Evolutionary conservation across 2,329 filamentous ascomycete species (phyloP).

Genomic region (Samsoniella hepiali): DNA sequence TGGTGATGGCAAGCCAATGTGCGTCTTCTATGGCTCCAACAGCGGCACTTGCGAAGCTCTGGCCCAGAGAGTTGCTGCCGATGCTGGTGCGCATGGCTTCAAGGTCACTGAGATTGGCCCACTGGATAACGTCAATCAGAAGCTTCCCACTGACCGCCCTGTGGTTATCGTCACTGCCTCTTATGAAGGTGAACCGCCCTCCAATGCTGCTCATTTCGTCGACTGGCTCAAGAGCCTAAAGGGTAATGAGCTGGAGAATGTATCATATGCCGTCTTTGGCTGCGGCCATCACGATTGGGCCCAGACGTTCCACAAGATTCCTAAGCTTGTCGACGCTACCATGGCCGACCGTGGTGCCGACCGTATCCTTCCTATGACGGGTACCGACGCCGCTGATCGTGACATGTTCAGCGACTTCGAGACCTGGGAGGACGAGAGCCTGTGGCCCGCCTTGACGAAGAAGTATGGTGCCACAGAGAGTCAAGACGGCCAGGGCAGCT

Average conservation of each 20-base stretch:
- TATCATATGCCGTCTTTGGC: constrained; percentile 67
- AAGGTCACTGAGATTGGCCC: constrained; percentile 48
- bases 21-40: constrained; percentile 72
- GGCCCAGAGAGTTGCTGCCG: constrained; percentile 58
- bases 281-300: constrained; percentile 59
- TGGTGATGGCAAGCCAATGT: constrained; percentile 44
- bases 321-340: constrained; percentile 56
- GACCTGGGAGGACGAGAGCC: constrained; percentile 58
- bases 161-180: constrained; percentile 66
- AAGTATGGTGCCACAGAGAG: constrained; percentile 38
- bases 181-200: constrained; percentile 71
- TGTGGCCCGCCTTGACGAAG: constrained; percentile 49
- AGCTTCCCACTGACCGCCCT: constrained; percentile 57
- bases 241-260: constrained; percentile 49
- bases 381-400: constrained; percentile 57
- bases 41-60: constrained; percentile 71
- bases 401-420: constrained; percentile 69
- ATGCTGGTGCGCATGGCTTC: constrained; percentile 60
- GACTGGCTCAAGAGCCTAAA: constrained; percentile 59
- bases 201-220: constrained; percentile 68
- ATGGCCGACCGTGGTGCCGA: constrained; percentile 38
- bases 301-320: constrained; percentile 64
- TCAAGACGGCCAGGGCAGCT: constrained; percentile 13
- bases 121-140: constrained; percentile 60
- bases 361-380: constrained; percentile 45